A percentile compares a stretch with the other conserved stretches of the same genome.
Conservation (phyloP, 2,329 filamentous ascomycete species). For the Venturia effusa region DNA sequence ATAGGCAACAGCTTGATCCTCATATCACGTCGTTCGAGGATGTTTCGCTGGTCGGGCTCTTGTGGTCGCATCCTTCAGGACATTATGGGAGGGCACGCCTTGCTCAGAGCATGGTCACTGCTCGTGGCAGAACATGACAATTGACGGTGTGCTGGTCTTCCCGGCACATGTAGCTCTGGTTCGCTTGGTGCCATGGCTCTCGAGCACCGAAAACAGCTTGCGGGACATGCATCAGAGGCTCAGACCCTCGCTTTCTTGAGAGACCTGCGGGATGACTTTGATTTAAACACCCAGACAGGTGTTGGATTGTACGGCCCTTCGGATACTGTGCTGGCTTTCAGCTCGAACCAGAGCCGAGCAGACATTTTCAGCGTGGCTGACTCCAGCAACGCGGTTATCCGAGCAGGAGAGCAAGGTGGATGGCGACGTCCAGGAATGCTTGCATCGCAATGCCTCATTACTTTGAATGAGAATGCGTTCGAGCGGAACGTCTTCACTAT, state of each 20-base stretch:
- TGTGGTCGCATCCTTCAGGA: slow-evolving; percentile 40
- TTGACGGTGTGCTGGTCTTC: background rate
- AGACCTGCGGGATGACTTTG: background rate
- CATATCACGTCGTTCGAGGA: slow-evolving; percentile 40
- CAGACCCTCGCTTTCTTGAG: background rate
- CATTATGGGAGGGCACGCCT: background rate
- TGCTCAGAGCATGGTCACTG: background rate
- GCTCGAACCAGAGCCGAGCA: background rate
- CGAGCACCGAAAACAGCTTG: background rate
- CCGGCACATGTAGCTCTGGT: background rate
- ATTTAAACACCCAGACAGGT: background rate
- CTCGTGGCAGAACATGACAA: background rate
- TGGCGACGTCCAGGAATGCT: background rate
- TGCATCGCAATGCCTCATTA: background rate
- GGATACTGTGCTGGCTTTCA: background rate
- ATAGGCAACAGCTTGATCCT: slow-evolving; percentile 34
- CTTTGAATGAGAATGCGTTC: background rate
- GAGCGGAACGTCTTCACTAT: background rate
- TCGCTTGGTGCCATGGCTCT: background rate
- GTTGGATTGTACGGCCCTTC: background rate
- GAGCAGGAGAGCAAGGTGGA: background rate
- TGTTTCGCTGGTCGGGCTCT: slow-evolving; percentile 37
- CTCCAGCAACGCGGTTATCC: background rate
- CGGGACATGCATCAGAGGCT: background rate
- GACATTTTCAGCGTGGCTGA: background rate